Percentiles rank a stretch among this genome's conserved stretches.
Conservation (phyloP, 148 eudicot species). For the Rhododendron henanense region DNA sequence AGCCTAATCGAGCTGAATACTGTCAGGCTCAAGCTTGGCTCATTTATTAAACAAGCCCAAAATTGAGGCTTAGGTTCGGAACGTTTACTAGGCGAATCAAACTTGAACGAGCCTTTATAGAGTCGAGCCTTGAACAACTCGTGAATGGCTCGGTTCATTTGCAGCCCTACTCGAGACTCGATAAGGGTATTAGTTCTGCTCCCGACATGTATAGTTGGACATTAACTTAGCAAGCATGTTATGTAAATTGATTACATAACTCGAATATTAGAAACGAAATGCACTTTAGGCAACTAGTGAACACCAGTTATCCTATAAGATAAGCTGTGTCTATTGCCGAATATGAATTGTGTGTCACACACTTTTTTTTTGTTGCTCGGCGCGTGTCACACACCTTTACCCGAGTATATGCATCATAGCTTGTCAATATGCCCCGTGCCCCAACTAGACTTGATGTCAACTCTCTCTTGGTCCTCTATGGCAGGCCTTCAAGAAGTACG, state of each 20-base stretch:
- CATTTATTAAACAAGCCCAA: background rate
- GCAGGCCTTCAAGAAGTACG: conserved; percentile 65
- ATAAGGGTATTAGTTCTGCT: background rate
- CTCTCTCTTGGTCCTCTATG: conserved; percentile 1
- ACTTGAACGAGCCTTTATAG: background rate
- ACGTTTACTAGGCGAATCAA: background rate
- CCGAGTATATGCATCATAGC: background rate
- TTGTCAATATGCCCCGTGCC: background rate
- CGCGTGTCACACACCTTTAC: background rate
- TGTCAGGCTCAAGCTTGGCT: background rate
- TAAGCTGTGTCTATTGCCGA: background rate
- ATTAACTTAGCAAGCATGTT: background rate
- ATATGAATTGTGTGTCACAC: background rate
- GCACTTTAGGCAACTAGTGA: background rate
- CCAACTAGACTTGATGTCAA: background rate
- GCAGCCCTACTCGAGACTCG: background rate
- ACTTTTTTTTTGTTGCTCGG: too few relatives aligned
- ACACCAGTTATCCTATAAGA: background rate
- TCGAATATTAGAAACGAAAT: background rate
- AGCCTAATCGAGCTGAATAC: background rate
- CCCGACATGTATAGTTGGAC: background rate
- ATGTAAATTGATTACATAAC: background rate
- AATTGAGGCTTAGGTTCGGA: background rate
- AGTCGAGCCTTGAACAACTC: background rate
- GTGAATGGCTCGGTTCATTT: background rate